phyloP scores from a whole-genome alignment of 257 asterid genomes.

The Gentiana dahurica region DNA sequence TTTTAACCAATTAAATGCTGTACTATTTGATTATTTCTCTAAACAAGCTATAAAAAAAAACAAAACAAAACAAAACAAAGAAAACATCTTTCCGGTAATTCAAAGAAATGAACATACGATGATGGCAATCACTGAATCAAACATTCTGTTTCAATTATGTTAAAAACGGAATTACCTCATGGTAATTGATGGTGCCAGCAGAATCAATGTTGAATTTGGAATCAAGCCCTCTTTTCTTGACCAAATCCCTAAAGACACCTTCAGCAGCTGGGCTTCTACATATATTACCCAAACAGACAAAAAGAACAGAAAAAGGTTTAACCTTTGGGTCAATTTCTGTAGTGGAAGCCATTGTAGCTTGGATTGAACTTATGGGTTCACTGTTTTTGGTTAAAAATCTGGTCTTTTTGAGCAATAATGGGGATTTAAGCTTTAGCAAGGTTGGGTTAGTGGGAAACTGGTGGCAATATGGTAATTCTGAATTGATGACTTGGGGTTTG shows the following conservation, averaged over 20 bases:
- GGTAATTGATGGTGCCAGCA: constrained; percentile 87
- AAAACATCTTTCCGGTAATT: no score
- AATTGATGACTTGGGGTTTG: constrained; percentile 1
- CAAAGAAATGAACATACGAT: background rate
- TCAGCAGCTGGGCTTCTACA: constrained; percentile 99
- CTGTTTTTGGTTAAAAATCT: constrained; percentile 1
- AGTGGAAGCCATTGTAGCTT: constrained; percentile 53
- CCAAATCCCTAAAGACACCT: constrained; percentile 74
- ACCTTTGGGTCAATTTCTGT: constrained; percentile 17
- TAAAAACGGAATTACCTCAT: constrained; percentile 39
- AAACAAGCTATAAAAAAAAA: no score
- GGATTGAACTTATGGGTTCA: constrained; percentile 11
- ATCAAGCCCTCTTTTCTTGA: constrained; percentile 45
- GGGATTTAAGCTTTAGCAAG: constrained; percentile 6
- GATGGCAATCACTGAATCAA: no score
- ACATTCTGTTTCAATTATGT: background rate
- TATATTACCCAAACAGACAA: constrained; percentile 94
- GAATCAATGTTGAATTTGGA: constrained; percentile 68
- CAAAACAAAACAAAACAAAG: no score
- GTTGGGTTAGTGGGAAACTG: background rate
- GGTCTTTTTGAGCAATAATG: constrained; percentile 15
- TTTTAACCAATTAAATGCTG: no score
- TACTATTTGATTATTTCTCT: no score
- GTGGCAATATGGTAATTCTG: constrained; percentile 21
- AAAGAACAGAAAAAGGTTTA: constrained; percentile 62